Evolutionary conservation across 2,329 filamentous ascomycete genomes (phyloP).

Genomic region (Talaromyces sp.): DNA sequence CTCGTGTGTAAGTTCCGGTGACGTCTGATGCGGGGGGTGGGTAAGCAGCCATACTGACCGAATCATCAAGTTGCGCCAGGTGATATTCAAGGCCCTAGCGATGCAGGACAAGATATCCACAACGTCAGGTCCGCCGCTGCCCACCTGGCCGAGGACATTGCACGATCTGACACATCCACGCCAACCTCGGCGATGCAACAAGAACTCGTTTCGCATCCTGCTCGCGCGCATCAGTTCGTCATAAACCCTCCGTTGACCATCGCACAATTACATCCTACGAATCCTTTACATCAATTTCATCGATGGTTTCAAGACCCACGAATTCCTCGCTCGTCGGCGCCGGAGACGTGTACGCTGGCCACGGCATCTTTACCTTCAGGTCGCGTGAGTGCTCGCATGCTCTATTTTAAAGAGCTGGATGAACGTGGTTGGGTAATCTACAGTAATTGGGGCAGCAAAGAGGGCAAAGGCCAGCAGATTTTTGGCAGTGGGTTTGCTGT

Average conservation of each 20-base stretch:
- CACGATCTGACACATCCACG: constrained; percentile 34
- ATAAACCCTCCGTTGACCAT: constrained; percentile 42
- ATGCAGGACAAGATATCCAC: constrained; percentile 14
- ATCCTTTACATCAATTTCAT: constrained; percentile 80
- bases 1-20: constrained; percentile 35
- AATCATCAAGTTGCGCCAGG: constrained; percentile 39
- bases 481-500: constrained; percentile 27
- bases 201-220: constrained; percentile 35
- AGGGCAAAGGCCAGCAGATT: constrained; percentile 45
- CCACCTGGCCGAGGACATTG: constrained; percentile 15
- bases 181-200: constrained; percentile 34
- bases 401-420: constrained; percentile 96
- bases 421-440: constrained; percentile 81
- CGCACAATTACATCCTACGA: constrained; percentile 40
- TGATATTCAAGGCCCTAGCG: constrained; percentile 32
- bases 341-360: constrained; percentile 83
- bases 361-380: constrained; percentile 81
- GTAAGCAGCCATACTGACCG: background rate
- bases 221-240: constrained; percentile 43
- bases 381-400: constrained; percentile 75
- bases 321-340: constrained; percentile 60
- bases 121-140: constrained; percentile 6
- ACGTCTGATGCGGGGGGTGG: background rate
- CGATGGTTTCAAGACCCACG: constrained; percentile 79
- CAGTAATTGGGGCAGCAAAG: constrained; percentile 76